Percentiles rank a stretch among this genome's conserved stretches.
phyloP scores from a whole-genome alignment of 1,284 basidiomycete species.

The Cryptococcus hybrid region DNA sequence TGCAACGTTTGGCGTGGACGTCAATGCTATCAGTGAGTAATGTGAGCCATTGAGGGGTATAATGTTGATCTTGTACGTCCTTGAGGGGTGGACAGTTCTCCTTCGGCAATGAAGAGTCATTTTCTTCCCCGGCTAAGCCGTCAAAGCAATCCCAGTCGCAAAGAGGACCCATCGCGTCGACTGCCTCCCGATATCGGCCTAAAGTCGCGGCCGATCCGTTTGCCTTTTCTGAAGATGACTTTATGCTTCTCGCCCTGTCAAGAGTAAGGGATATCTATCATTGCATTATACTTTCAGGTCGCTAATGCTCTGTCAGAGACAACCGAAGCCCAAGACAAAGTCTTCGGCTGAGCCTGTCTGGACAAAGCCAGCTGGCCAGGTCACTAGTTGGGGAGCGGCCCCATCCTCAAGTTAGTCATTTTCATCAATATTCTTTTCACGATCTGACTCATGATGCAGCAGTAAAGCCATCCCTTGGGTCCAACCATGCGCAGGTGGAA shows the following conservation, averaged over 20 bases:
- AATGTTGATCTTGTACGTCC: not conserved
- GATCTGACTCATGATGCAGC: constrained; percentile 28
- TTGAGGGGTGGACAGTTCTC: not conserved
- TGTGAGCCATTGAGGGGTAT: not conserved
- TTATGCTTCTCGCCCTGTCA: constrained; percentile 35
- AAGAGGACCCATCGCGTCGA: constrained; percentile 35
- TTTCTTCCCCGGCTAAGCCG: too few species aligned
- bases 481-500: constrained; percentile 16
- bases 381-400: constrained; percentile 52
- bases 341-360: constrained; percentile 9
- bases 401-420: constrained; percentile 22
- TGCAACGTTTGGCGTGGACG: constrained; percentile 80
- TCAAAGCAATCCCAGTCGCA: not conserved
- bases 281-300: not conserved
- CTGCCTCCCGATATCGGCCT: constrained; percentile 39
- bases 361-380: constrained; percentile 29
- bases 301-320: constrained; percentile 2
- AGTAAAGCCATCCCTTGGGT: constrained; percentile 46
- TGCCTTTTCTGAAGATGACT: constrained; percentile 49
- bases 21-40: constrained; percentile 64
- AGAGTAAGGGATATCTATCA: constrained; percentile 19
- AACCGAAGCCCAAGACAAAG: constrained; percentile 13
- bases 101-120: not conserved
- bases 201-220: constrained; percentile 44
- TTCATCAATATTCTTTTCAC: not conserved